Evolutionary conservation across 2,329 filamentous ascomycete species (phyloP).

Genomic region (Pyricularia sp.): DNA sequence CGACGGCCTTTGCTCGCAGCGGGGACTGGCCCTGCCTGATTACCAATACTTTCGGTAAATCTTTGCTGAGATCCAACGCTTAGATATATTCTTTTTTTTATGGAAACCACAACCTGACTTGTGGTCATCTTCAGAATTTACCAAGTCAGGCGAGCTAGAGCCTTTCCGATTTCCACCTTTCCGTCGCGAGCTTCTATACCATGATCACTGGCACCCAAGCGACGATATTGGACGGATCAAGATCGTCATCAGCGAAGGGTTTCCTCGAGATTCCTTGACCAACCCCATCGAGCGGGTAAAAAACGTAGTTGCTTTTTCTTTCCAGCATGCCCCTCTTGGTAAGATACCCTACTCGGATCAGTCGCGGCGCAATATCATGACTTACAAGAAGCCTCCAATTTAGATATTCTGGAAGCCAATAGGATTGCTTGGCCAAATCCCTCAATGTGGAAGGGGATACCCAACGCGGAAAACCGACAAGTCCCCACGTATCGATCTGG

Average conservation of each 20-base stretch:
- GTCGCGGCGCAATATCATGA: slow-evolving; percentile 2
- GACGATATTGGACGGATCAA: slow-evolving; percentile 66
- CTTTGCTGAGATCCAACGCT: background rate
- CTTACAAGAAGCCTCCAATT: slow-evolving; percentile 6
- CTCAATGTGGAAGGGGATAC: slow-evolving; percentile 48
- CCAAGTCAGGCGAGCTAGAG: slow-evolving; percentile 44
- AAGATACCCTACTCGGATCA: slow-evolving; percentile 13
- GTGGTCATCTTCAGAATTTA: slow-evolving; percentile 25
- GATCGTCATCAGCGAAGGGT: slow-evolving; percentile 61
- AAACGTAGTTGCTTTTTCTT: slow-evolving; percentile 66
- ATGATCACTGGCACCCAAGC: slow-evolving; percentile 57
- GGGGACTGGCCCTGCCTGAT: slow-evolving; percentile 38
- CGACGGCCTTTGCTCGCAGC: slow-evolving; percentile 38
- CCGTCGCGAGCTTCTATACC: slow-evolving; percentile 52
- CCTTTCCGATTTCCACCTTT: slow-evolving; percentile 62
- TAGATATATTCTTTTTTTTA: background rate
- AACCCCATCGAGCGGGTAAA: slow-evolving; percentile 52
- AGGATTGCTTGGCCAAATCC: slow-evolving; percentile 71
- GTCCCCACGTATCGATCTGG: slow-evolving; percentile 28
- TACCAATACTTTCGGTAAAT: slow-evolving; percentile 28
- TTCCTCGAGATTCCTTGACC: slow-evolving; percentile 38
- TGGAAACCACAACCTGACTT: background rate
- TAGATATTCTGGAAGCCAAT: slow-evolving; percentile 59
- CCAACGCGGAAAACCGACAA: slow-evolving; percentile 26
- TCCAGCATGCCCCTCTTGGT: slow-evolving; percentile 74